Percentiles rank a stretch among this genome's conserved stretches.
Evolutionary conservation across 2,329 filamentous ascomycete genomes (phyloP).

Genomic region (Clonostachys chloroleuca): DNA sequence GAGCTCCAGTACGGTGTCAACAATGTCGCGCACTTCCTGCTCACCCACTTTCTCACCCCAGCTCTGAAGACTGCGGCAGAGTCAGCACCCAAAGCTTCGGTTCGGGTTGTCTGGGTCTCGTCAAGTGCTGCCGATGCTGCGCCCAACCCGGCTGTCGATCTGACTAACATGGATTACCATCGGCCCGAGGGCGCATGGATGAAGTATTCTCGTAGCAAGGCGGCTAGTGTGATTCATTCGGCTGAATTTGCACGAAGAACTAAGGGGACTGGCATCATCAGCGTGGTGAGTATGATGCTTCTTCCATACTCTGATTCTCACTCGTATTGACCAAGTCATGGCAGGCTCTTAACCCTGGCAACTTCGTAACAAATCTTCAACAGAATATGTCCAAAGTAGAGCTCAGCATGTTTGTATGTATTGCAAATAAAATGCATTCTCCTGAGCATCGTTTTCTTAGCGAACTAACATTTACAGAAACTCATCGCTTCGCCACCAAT

Average conservation of each 20-base stretch:
- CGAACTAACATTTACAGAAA: no score
- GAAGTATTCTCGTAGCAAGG: slow-evolving; percentile 17
- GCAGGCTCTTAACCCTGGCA: slow-evolving; percentile 20
- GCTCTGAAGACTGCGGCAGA: slow-evolving; percentile 19
- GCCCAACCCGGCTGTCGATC: slow-evolving; percentile 6
- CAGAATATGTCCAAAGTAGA: no score
- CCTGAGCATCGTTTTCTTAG: no score
- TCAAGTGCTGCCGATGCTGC: slow-evolving; percentile 11
- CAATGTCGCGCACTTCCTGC: slow-evolving; percentile 27
- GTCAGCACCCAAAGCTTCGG: slow-evolving; percentile 14
- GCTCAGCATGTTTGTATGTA: no score
- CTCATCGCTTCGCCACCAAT: slow-evolving; percentile 13
- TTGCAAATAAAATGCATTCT: no score
- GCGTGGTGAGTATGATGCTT: slow-evolving; percentile 7
- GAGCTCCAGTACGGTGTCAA: slow-evolving; percentile 30
- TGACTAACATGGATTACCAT: slow-evolving; percentile 13
- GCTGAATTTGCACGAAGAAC: slow-evolving; percentile 15
- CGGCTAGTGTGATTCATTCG: slow-evolving; percentile 12
- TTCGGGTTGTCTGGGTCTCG: slow-evolving; percentile 19
- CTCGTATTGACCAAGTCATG: no score
- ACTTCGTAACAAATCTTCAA: slow-evolving; percentile 1
- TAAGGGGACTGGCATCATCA: slow-evolving; percentile 20
- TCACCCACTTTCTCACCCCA: slow-evolving; percentile 26
- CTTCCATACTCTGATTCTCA: no score
- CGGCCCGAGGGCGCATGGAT: slow-evolving; percentile 4